phyloP scores from a whole-genome alignment of 441 rosid genomes.

The Pelargonium cotyledonis region DNA sequence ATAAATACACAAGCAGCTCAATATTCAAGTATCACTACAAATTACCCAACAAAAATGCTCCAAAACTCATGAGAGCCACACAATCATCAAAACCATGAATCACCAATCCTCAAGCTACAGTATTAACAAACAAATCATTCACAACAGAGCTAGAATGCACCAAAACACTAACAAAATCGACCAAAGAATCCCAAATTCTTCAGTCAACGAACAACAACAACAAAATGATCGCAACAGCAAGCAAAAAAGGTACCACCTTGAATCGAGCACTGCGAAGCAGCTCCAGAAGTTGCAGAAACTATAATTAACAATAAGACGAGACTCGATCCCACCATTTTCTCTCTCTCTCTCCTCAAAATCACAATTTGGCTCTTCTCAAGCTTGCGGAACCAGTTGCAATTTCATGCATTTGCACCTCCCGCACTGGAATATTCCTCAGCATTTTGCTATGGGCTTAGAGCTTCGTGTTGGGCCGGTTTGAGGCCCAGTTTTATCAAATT shows the following conservation, averaged over 20 bases:
- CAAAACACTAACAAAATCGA: neutral
- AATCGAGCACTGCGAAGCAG: neutral
- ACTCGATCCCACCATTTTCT: neutral
- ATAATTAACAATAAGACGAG: neutral
- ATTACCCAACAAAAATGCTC: neutral
- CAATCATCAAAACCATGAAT: neutral
- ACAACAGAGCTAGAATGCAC: neutral
- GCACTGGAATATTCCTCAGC: too few relatives aligned
- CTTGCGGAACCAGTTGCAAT: too few relatives aligned
- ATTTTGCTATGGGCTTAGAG: too few relatives aligned
- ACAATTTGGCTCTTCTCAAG: neutral
- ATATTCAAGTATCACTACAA: neutral
- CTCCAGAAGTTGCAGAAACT: slow-evolving; percentile 3
- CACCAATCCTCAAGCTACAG: neutral
- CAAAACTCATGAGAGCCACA: neutral
- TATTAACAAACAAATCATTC: neutral
- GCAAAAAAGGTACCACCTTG: neutral
- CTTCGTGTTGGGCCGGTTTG: too few relatives aligned
- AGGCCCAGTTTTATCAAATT: too few relatives aligned
- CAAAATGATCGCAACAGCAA: neutral
- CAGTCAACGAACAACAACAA: neutral
- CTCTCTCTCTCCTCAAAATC: neutral
- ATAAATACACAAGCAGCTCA: neutral
- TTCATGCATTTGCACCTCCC: too few relatives aligned
- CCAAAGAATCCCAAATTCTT: neutral